Evolutionary conservation across 78 protist genomes (phyloP).

Genomic region (Salpingoeca rosetta): DNA sequence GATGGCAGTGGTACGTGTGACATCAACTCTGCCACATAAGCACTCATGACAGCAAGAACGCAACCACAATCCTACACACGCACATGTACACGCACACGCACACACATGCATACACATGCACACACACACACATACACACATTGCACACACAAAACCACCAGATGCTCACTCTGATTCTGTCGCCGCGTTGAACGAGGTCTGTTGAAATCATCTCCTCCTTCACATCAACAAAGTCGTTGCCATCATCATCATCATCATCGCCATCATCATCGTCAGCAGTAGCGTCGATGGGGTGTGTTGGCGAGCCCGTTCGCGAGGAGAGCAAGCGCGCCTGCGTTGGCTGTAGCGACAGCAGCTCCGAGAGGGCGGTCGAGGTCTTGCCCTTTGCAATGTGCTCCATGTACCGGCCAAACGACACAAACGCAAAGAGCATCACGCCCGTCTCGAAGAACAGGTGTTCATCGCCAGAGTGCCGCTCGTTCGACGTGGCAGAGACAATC

Average conservation of each 20-base stretch:
- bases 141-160: no score
- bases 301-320: not conserved
- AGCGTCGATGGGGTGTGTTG: not conserved
- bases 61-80: no score
- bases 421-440: conserved; percentile 60
- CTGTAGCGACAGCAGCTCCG: conserved; percentile 43
- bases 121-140: not conserved
- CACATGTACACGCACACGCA: not conserved
- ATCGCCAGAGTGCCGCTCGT: not conserved
- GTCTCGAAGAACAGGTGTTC: conserved; percentile 41
- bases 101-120: conserved; percentile 10
- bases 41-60: not conserved
- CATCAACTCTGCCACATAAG: no score
- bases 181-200: not conserved
- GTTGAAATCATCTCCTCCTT: not conserved
- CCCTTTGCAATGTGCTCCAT: conserved; percentile 82
- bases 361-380: conserved; percentile 65
- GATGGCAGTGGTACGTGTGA: no score
- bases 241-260: not conserved
- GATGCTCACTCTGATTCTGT: not conserved
- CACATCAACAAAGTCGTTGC: not conserved
- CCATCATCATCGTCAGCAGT: not conserved
- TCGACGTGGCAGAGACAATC: conserved; percentile 10
- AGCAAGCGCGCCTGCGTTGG: conserved; percentile 38
- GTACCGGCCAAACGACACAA: conserved; percentile 73